Evolutionary conservation across 768 basidiomycete genomes (phyloP), one percentile per base, ranked within the genome.

Genomic region (Boletus rubroflammeus): DNA sequence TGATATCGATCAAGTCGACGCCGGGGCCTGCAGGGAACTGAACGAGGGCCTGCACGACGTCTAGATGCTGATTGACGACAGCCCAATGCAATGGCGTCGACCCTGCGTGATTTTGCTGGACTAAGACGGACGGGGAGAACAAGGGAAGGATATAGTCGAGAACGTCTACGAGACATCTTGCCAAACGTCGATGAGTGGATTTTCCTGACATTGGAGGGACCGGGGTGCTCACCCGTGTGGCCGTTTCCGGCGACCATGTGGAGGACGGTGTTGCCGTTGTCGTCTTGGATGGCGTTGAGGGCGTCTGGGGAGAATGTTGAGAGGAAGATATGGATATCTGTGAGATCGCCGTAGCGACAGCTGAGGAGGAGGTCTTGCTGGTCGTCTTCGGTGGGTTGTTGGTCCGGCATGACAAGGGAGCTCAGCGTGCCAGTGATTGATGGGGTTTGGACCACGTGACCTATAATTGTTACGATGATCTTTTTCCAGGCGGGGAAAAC

Each of bases 81-180:
- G 94, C 93, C 94, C 94, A 97, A 65, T 98, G 95, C 6, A 97
- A 72, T 7, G 95, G 80, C 3, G 90, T 95, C 25, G 94, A 95
- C 48, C 83, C 78, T 0, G 89, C 78, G 28, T 68, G 68, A 65
- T 97, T 48, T 26, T 48, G 35, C 11, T 6, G 35, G 25, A 8
- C 14, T n/a, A 38, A 19, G 3, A 19, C 6, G 35, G 36, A 38
- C 2, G 35, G 7, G 34, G 67, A 3, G 77, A 70, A 17, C 50
- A 83, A 67, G 2, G 90, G 80, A 4, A 96, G 78, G 14, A 98
- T 77, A 62, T 83, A 85, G 44, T 85, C 76, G 42, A 97, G 79
- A 10, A 91, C 67, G 59, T 93, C 93, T 96, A 73, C 47, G 62
- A 56, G 51, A 67, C 58, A 63, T 65, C 80, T 82, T 80, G 70